Conservation (phyloP, 2,329 filamentous ascomycete species). For the Botryotinia narcissicola region DNA sequence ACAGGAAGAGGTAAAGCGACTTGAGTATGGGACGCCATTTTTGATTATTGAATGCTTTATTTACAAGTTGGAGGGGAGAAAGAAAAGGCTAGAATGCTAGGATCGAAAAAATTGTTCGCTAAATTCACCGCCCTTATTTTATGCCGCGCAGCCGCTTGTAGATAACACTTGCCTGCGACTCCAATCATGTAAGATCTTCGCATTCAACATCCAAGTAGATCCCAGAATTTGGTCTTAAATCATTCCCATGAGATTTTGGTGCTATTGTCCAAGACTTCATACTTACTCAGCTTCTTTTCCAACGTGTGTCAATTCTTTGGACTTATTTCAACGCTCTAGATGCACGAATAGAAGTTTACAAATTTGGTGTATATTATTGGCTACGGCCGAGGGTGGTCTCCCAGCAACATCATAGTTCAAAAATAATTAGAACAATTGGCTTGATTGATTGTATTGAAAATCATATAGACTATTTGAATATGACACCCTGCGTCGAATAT, state of each 20-base stretch:
- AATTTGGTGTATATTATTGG: not conserved
- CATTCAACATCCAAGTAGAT: not conserved
- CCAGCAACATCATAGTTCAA: not conserved
- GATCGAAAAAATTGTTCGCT: slow-evolving; percentile 13
- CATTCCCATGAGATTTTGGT: not conserved
- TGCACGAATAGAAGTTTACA: not conserved
- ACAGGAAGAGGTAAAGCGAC: slow-evolving; percentile 66
- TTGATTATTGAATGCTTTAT: slow-evolving; percentile 8
- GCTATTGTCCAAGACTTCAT: no score
- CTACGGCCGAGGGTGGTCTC: no score
- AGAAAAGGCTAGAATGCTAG: slow-evolving; percentile 13
- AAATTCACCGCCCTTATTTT: slow-evolving; percentile 7
- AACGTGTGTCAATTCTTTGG: no score
- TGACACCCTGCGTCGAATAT: not conserved
- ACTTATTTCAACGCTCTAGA: not conserved
- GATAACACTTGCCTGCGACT: not conserved
- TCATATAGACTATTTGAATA: not conserved
- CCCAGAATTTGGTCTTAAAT: not conserved
- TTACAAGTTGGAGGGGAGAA: slow-evolving; percentile 15
- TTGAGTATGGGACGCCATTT: slow-evolving; percentile 34
- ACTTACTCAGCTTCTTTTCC: not conserved
- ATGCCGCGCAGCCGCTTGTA: not conserved
- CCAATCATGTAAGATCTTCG: not conserved
- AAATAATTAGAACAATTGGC: not conserved
- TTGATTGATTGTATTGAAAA: not conserved